These are phyloP conservation scores for Macrophomina pseudophaseolina DNA, from an alignment of 2,329 filamentous ascomycete genomes.

Conservation along the genomic window DNA sequence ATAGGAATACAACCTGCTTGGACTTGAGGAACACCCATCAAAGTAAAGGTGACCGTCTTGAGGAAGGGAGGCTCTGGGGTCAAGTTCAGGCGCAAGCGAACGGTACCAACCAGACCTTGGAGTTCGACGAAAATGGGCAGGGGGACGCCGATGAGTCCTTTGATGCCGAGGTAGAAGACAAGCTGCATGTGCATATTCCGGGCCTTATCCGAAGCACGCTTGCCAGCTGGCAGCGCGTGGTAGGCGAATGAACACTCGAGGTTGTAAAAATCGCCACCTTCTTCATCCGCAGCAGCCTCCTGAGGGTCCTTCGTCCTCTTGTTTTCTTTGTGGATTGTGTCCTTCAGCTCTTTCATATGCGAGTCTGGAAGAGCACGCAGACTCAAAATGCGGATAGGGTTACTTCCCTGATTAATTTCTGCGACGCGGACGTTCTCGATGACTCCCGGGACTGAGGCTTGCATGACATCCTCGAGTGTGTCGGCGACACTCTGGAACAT, in stretches of 20 bases:
- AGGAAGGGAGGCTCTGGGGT: constrained; percentile 90
- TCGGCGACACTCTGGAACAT: constrained; percentile 95
- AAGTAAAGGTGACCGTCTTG: constrained; percentile 87
- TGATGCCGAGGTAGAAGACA: constrained; percentile 90
- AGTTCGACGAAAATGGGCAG: constrained; percentile 89
- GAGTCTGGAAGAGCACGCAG: constrained; percentile 82
- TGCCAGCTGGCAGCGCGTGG: constrained; percentile 77
- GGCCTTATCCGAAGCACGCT: constrained; percentile 77
- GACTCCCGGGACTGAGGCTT: constrained; percentile 86
- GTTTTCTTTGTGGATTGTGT: constrained; percentile 78
- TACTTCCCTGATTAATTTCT: constrained; percentile 92
- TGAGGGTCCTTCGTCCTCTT: constrained; percentile 82
- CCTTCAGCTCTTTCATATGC: constrained; percentile 80
- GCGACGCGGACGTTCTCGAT: constrained; percentile 95
- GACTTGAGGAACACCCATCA: constrained; percentile 93
- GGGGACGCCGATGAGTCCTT: constrained; percentile 86
- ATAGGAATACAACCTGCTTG: constrained; percentile 89
- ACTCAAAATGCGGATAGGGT: constrained; percentile 86
- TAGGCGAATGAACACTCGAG: constrained; percentile 90
- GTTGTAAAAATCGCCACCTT: constrained; percentile 92
- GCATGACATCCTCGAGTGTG: constrained; percentile 94
- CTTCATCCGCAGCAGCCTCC: constrained; percentile 85
- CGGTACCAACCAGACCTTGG: constrained; percentile 87
- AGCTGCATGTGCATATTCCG: constrained; percentile 97
- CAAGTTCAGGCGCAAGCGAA: constrained; percentile 81